A percentile compares a stretch with the other conserved stretches of the same genome.
Conservation (phyloP, 2,329 filamentous ascomycete species). For the Fusarium verticillioides region DNA sequence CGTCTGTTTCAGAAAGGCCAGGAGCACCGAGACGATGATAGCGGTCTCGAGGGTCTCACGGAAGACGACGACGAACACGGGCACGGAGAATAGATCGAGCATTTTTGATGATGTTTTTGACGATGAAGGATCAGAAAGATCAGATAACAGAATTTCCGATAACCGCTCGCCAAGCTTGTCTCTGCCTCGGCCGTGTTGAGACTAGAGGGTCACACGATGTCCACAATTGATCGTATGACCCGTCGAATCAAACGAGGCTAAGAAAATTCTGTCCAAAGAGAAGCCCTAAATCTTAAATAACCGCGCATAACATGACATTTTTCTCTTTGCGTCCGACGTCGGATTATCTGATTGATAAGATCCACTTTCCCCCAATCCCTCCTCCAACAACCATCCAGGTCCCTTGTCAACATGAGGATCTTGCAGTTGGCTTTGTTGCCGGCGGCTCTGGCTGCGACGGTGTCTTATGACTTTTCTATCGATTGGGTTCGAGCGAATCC, state of each 20-base stretch:
- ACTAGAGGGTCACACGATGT: slow-evolving; percentile 35
- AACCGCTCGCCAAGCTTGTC: slow-evolving; percentile 20
- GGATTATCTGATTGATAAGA: slow-evolving; percentile 37
- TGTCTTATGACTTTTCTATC: slow-evolving; percentile 74
- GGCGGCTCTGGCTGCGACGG: slow-evolving; percentile 52
- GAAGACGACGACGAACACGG: slow-evolving; percentile 91
- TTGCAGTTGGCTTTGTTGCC: slow-evolving; percentile 9
- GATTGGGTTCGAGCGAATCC: slow-evolving; percentile 79
- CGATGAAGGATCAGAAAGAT: slow-evolving; percentile 15
- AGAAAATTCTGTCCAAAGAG: slow-evolving; percentile 25
- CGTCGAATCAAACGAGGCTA: slow-evolving; percentile 23
- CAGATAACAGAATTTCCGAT: slow-evolving; percentile 35
- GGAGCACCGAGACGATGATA: slow-evolving; percentile 85
- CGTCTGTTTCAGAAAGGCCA: slow-evolving; percentile 86
- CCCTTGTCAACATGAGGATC: slow-evolving; percentile 14
- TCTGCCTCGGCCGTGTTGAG: slow-evolving; percentile 30
- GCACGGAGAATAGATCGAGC: slow-evolving; percentile 78
- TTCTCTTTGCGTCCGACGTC: slow-evolving; percentile 6
- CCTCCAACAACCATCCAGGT: background rate
- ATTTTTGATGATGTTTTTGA: slow-evolving; percentile 50
- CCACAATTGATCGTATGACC: slow-evolving; percentile 28
- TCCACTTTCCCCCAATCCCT: slow-evolving; percentile 2
- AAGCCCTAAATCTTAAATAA: background rate
- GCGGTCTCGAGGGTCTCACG: slow-evolving; percentile 85
- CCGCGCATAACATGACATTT: slow-evolving; percentile 3